Evolutionary conservation across 2,329 filamentous ascomycete genomes (phyloP).

Genomic region (Tympanopsis confertula): DNA sequence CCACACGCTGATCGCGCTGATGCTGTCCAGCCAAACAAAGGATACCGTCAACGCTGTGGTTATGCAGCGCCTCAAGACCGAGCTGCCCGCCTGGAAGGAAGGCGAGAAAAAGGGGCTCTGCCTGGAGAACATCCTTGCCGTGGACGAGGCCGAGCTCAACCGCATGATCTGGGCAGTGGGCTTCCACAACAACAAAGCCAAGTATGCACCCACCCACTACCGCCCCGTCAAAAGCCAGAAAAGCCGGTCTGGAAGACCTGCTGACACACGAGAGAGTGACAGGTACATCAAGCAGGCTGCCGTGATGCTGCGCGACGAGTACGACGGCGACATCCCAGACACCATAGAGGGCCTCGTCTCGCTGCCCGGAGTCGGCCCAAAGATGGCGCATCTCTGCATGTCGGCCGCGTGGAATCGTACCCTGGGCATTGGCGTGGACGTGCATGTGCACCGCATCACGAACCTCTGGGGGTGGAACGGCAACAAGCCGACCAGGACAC

Average conservation of each 20-base stretch:
- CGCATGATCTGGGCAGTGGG: conserved; percentile 56
- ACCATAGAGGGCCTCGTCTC: conserved; percentile 51
- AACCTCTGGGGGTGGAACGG: conserved; percentile 60
- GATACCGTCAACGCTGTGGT: conserved; percentile 60
- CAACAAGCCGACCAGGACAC: conserved; percentile 46
- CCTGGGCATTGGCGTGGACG: conserved; percentile 49
- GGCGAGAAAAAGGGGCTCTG: conserved; percentile 34
- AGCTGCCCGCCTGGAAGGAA: conserved; percentile 30
- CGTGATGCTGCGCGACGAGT: conserved; percentile 46
- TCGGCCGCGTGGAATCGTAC: conserved; percentile 57
- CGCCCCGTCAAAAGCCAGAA: too few species aligned
- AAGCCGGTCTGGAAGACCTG: too few species aligned
- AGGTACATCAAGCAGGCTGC: conserved; percentile 53
- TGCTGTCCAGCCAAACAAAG: conserved; percentile 66
- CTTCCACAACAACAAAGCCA: conserved; percentile 67
- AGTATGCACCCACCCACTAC: too few species aligned
- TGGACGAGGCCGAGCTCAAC: conserved; percentile 47
- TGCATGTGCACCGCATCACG: conserved; percentile 65
- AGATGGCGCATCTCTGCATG: conserved; percentile 66
- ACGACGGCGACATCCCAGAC: conserved; percentile 52
- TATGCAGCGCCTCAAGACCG: conserved; percentile 53
- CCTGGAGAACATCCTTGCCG: conserved; percentile 48
- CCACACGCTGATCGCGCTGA: conserved; percentile 57
- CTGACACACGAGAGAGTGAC: background rate
- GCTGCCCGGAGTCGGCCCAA: conserved; percentile 60